These are phyloP conservation scores for Ophiostoma pallidulum DNA, from an alignment of 2,329 filamentous ascomycete species.

Conservation along the genomic window DNA sequence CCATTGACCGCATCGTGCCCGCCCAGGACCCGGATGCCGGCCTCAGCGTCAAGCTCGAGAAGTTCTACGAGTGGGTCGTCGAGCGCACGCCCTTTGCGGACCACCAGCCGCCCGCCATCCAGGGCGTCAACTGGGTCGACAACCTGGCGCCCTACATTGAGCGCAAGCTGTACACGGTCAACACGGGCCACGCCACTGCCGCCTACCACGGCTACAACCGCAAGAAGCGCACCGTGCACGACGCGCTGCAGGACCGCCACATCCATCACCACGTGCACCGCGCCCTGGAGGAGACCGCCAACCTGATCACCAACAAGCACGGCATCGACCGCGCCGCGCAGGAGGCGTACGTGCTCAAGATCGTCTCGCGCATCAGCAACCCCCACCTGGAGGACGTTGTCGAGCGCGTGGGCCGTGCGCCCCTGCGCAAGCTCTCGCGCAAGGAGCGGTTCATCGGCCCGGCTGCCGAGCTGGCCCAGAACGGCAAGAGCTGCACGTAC, in stretches of 20 bases:
- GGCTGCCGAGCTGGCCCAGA: slow-evolving; percentile 78
- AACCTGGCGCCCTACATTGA: slow-evolving; percentile 93
- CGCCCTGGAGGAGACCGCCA: slow-evolving; percentile 76
- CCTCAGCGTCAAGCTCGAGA: slow-evolving; percentile 89
- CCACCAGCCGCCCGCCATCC: slow-evolving; percentile 59
- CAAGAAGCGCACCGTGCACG: slow-evolving; percentile 80
- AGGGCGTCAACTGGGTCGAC: slow-evolving; percentile 88
- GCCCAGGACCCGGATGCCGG: slow-evolving; percentile 73
- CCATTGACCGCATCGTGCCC: slow-evolving; percentile 96
- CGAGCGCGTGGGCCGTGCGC: slow-evolving; percentile 89
- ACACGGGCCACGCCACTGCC: slow-evolving; percentile 92
- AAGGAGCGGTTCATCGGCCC: slow-evolving; percentile 96
- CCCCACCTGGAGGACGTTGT: slow-evolving; percentile 86
- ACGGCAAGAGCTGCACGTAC: slow-evolving; percentile 59
- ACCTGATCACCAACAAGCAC: slow-evolving; percentile 75
- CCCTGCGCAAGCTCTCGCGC: slow-evolving; percentile 83
- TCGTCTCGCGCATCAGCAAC: slow-evolving; percentile 88
- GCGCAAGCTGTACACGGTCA: slow-evolving; percentile 98
- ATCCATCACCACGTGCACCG: slow-evolving; percentile 73
- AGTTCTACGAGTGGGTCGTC: slow-evolving; percentile 98
- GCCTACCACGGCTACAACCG: slow-evolving; percentile 90
- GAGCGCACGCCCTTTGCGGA: slow-evolving; percentile 77
- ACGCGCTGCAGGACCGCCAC: slow-evolving; percentile 70
- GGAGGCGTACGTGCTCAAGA: slow-evolving; percentile 79
- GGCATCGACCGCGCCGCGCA: slow-evolving; percentile 67